Evolutionary conservation across 2,329 filamentous ascomycete species (phyloP), one percentile per base, ranked within the genome.

Genomic region (Cytospora mali): DNA sequence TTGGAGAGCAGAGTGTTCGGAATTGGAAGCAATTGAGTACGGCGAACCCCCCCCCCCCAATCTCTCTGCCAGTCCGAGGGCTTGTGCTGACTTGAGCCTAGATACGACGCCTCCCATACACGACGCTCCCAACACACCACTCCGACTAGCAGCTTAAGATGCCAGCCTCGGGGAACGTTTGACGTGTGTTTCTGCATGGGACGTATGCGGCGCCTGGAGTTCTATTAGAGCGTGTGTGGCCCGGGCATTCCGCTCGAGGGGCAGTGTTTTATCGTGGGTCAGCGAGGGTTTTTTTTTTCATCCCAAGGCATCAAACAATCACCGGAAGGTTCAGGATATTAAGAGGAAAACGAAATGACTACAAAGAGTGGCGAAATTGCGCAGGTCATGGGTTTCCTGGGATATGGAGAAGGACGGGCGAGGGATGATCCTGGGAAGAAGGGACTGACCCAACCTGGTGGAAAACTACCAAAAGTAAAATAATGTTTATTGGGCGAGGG

Each of bases 401-500:
- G 3, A 23, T 23, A 46, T 13, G 42, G 42, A 23, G 10, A 23
- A n/a, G n/a, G 42, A 13, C 39, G 18, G 39, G n/a, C 39, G 10
- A 7, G 13, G n/a, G n/a, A 46, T 46, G 9, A 33, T 33, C 31
- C 14, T 33, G n/a, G 31, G 31, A 33, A 33, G 42, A 46, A 23
- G n/a, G n/a, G 42, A 39, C 35, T 46, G n/a, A n/a, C 42, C 42
- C 42, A n/a, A 23, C 42, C 42, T 46, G 42, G 42, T 46, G n/a
- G 42, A 46, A 46, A 3, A 13, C 42, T 46, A 46, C 42, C n/a
- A 46, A n/a, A n/a, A 46, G 42, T 23, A 13, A 46, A 46, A 46
- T 46, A 46, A 46, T 46, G 42, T 46, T 46, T 46, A 46, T 46
- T 46, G 42, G 42, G n/a, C n/a, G n/a, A 46, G 6, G 42, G 42